phyloP scores from a whole-genome alignment of 2,329 filamentous ascomycete genomes.

The Cadophora luteo-olivacea region DNA sequence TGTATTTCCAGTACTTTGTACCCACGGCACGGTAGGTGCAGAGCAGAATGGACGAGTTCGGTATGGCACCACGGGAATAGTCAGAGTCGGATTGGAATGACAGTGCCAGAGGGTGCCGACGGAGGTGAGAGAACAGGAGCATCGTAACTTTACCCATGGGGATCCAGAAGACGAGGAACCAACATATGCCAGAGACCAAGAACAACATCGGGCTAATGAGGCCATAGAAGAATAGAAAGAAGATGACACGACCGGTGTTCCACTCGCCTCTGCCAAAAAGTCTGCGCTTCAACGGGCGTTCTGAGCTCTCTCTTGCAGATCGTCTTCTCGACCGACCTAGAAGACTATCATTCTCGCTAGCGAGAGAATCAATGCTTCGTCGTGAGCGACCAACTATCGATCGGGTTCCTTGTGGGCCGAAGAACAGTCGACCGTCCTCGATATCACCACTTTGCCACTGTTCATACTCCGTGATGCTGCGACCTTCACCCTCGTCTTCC shows the following conservation, averaged over 20 bases:
- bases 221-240: conserved; percentile 96
- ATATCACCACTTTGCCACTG: conserved; percentile 98
- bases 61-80: conserved; percentile 72
- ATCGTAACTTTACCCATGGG: conserved; percentile 97
- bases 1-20: conserved; percentile 98
- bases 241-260: conserved; percentile 93
- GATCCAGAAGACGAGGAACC: conserved; percentile 97
- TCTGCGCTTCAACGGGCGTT: conserved; percentile 71
- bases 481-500: conserved; percentile 93
- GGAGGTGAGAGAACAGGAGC: conserved; percentile 87
- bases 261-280: conserved; percentile 95
- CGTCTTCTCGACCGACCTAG: conserved; percentile 71
- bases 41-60: conserved; percentile 84
- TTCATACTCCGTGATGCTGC: conserved; percentile 98
- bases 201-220: conserved; percentile 87
- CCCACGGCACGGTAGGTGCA: conserved; percentile 98
- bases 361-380: conserved; percentile 84
- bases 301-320: conserved; percentile 49
- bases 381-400: conserved; percentile 87
- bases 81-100: conserved; percentile 89
- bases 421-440: conserved; percentile 94
- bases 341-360: conserved; percentile 87
- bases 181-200: conserved; percentile 86
- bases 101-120: conserved; percentile 88
- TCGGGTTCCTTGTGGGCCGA: conserved; percentile 76